Evolutionary conservation across 495 filamentous ascomycete genomes (phyloP).

Genomic region (Neurospora sp.): DNA sequence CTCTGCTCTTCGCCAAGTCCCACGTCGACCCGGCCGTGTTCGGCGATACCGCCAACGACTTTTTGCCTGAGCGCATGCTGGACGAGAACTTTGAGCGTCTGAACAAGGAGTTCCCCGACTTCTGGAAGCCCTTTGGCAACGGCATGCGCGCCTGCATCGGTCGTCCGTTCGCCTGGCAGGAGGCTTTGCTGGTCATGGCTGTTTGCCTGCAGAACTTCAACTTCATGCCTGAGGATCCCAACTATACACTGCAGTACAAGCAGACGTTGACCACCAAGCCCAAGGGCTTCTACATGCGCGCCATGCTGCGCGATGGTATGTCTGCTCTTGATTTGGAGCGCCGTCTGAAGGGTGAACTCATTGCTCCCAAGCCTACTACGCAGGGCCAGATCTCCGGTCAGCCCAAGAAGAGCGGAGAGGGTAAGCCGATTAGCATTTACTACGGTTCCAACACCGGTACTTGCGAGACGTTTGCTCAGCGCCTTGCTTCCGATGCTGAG

Average conservation of each 20-base stretch:
- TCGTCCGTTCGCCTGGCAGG: constrained; percentile 55
- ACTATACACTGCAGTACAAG: constrained; percentile 55
- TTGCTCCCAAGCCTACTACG: constrained; percentile 4
- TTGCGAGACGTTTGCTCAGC: constrained; percentile 58
- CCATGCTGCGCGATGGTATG: constrained; percentile 46
- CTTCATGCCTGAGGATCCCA: constrained; percentile 43
- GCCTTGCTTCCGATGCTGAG: constrained; percentile 47
- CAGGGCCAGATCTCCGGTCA: constrained; percentile 5
- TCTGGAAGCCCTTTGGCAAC: constrained; percentile 55
- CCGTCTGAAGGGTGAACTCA: constrained; percentile 25
- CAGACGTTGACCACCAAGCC: constrained; percentile 72
- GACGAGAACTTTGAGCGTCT: constrained; percentile 49
- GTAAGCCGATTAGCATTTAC: constrained; percentile 47
- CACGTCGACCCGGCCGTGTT: constrained; percentile 40
- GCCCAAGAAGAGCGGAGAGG: constrained; percentile 8
- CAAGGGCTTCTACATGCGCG: constrained; percentile 59
- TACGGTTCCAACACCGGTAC: constrained; percentile 71
- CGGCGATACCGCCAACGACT: constrained; percentile 45
- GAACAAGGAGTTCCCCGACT: constrained; percentile 32
- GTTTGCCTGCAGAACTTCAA: constrained; percentile 56
- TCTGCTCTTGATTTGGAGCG: constrained; percentile 48
- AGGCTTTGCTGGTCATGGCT: constrained; percentile 41
- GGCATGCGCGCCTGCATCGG: constrained; percentile 43
- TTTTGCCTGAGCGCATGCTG: constrained; percentile 54
- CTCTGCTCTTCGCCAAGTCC: constrained; percentile 44